Percentiles rank a stretch among this genome's conserved stretches.
phyloP scores from a whole-genome alignment of 1,284 basidiomycete genomes.

The Filobasidium uniguttulatum region DNA sequence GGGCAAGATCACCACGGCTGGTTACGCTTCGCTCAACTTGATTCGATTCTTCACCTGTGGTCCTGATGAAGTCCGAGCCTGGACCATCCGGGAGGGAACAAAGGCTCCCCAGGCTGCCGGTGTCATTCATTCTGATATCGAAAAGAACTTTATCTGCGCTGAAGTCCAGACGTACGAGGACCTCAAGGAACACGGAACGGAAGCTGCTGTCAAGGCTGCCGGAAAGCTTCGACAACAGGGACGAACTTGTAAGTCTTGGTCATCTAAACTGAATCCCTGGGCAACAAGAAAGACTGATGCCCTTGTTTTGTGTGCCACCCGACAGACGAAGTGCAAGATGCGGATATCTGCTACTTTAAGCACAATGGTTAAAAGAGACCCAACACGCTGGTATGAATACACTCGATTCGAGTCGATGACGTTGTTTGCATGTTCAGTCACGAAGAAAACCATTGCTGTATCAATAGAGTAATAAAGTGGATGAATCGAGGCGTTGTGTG shows the following conservation, averaged over 20 bases:
- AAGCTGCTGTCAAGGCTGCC: slow-evolving; percentile 81
- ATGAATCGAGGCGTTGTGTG: too few relatives aligned
- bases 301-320: background rate
- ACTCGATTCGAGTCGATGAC: background rate
- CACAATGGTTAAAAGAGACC: background rate
- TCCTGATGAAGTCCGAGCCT: slow-evolving; percentile 90
- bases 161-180: slow-evolving; percentile 82
- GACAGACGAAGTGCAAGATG: slow-evolving; percentile 32
- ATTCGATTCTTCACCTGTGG: slow-evolving; percentile 97
- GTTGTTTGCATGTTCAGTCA: too few relatives aligned
- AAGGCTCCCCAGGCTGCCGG: slow-evolving; percentile 96
- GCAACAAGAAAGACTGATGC: slow-evolving; percentile 25
- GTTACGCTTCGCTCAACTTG: slow-evolving; percentile 73
- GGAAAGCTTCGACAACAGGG: slow-evolving; percentile 94
- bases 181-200: slow-evolving; percentile 80
- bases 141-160: slow-evolving; percentile 98
- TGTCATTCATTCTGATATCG: slow-evolving; percentile 66
- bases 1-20: slow-evolving; percentile 83
- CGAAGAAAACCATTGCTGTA: too few relatives aligned
- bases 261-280: background rate
- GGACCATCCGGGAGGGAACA: slow-evolving; percentile 87
- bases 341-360: slow-evolving; percentile 39
- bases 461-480: too few relatives aligned
- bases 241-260: slow-evolving; percentile 50
- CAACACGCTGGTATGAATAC: background rate